A percentile compares a stretch with the other conserved stretches of the same genome.
Conservation (phyloP, 257 asterid genomes). For the Petunia axillaris region DNA sequence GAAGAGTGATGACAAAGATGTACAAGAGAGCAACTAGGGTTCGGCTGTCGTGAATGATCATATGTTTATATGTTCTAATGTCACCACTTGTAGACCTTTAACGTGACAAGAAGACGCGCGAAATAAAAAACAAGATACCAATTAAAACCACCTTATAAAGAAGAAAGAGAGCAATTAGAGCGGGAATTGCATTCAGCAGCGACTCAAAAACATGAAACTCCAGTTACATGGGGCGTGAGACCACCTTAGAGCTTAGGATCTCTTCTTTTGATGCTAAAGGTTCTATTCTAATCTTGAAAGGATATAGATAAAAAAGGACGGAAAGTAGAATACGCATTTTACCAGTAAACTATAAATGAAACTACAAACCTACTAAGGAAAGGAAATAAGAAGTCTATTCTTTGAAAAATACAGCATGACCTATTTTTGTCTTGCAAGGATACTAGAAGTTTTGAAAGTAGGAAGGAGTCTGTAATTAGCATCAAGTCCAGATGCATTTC, state of each 20-base stretch:
- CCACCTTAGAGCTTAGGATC: slow-evolving; percentile 16
- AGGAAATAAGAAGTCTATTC: neutral
- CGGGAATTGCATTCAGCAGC: neutral
- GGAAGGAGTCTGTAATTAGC: no score
- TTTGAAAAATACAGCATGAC: neutral
- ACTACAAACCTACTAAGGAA: neutral
- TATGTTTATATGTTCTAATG: slow-evolving; percentile 7
- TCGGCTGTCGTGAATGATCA: neutral
- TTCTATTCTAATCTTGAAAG: neutral
- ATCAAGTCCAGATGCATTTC: no score
- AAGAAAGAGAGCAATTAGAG: neutral
- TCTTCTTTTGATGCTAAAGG: neutral
- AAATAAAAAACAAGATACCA: neutral
- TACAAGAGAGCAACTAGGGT: neutral
- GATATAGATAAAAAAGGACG: neutral
- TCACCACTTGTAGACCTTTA: neutral
- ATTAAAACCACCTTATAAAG: neutral
- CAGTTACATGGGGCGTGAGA: neutral
- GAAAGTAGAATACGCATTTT: slow-evolving; percentile 2
- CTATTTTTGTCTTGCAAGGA: neutral
- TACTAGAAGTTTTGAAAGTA: no score
- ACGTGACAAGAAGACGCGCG: neutral
- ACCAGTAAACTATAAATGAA: neutral
- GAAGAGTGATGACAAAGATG: slow-evolving; percentile 15
- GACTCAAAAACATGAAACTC: neutral